Conservation (phyloP, 2,329 filamentous ascomycete species). For the Talaromyces sp. region DNA sequence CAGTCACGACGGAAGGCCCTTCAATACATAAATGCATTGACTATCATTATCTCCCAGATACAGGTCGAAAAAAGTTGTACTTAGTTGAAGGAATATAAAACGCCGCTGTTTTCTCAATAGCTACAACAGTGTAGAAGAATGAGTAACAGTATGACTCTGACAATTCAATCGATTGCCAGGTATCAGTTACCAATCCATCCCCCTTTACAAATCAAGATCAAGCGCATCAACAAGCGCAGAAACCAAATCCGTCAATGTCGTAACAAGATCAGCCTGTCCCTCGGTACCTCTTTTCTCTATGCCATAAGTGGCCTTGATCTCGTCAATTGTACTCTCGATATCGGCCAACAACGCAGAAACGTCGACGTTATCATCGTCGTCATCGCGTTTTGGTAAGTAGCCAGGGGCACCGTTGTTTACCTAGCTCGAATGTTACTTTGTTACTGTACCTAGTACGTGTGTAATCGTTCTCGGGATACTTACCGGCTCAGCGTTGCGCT, state of each 20-base stretch:
- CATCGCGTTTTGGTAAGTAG: background rate
- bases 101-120: background rate
- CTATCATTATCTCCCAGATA: background rate
- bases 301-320: background rate
- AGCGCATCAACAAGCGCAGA: background rate
- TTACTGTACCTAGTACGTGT: too few relatives aligned
- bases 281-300: background rate
- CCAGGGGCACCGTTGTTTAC: background rate
- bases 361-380: background rate
- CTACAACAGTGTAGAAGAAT: too few relatives aligned
- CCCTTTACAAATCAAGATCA: background rate
- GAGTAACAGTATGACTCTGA: too few relatives aligned
- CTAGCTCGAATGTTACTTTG: background rate
- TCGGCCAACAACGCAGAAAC: background rate
- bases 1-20: background rate
- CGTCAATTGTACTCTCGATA: background rate
- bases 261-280: background rate
- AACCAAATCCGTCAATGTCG: background rate
- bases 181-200: too few relatives aligned
- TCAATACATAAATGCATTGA: background rate
- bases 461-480: too few relatives aligned
- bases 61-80: background rate
- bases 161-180: too few relatives aligned
- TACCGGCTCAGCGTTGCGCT: background rate
- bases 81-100: background rate